Base-by-base conservation (phyloP, 495 filamentous ascomycete genomes). In the Cairneyella variabilis region DNA sequence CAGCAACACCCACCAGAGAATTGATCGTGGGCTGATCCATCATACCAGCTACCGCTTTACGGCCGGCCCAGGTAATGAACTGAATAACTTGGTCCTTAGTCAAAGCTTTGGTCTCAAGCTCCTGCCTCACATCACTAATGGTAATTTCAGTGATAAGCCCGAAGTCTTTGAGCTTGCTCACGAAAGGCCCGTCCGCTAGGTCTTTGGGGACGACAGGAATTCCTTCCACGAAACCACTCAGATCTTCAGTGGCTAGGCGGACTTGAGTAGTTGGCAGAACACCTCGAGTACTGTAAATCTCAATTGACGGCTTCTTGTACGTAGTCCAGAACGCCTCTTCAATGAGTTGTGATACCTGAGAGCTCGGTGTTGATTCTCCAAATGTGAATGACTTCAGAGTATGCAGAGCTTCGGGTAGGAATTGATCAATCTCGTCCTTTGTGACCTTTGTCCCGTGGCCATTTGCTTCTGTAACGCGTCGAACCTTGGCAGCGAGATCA, bases 311-410 rank as follows among this genome's bases (percentile, higher is more conserved):
- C 30, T 83, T 83, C 58, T 83, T 88, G 64, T 86, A 90, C 45
- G 88, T 89, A 53, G 81, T 91, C 93, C 93, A 99, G 64, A 97
- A 99, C 1, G 88, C 88, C 66, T 95, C 86, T 66, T 95, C 89
- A 51, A 97, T 90, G 45, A 85, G 85, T 49, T 86, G 78, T 1
- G 89, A 88, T 21, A 97, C 83, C 43, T 85, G 70, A 3, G 80
- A 77, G 48, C 85, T 91, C 3, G 95, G 95, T 0, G 95, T 97
- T 3, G 93, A 96, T 58, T 95, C 88, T 16, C 75, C 75, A 56
- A 89, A 96, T 0, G 84, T 87, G 61, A 91, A 99, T 26, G 91
- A 91, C 54, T 79, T 80, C 49, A 86, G 71, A n/a, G 79, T 82
- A 59, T 95, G 87, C 22, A 89, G 73, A 17, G 90, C 90, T 65